Percentiles rank a stretch among this genome's conserved stretches.
phyloP scores from a whole-genome alignment of 1,284 basidiomycete genomes.

The Quambalaria eucalypti region DNA sequence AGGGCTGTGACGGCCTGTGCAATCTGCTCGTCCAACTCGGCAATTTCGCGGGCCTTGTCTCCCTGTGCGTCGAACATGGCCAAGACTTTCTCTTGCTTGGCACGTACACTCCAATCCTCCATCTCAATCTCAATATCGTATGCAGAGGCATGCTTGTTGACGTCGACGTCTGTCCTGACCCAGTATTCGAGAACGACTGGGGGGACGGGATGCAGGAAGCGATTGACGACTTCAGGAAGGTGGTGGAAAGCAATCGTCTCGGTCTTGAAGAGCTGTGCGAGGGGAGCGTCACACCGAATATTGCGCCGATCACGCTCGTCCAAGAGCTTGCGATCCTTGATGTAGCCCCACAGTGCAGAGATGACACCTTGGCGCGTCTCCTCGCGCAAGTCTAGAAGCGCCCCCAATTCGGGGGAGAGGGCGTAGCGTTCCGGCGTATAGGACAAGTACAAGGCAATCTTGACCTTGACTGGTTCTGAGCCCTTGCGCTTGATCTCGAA shows the following conservation, averaged over 20 bases:
- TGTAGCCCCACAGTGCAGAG: constrained; percentile 81
- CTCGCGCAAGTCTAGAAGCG: constrained; percentile 70
- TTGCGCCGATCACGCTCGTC: constrained; percentile 77
- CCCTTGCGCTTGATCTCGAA: constrained; percentile 79
- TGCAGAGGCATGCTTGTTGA: constrained; percentile 51
- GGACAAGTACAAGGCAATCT: constrained; percentile 71
- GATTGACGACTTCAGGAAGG: constrained; percentile 75
- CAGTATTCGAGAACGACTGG: constrained; percentile 76
- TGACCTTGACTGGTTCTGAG: constrained; percentile 65
- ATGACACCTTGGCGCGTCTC: constrained; percentile 75
- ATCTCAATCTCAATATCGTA: constrained; percentile 84
- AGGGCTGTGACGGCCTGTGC: constrained; percentile 53
- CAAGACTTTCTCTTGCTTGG: constrained; percentile 64
- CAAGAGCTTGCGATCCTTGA: constrained; percentile 75
- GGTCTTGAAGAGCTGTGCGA: constrained; percentile 34
- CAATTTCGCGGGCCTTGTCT: constrained; percentile 54
- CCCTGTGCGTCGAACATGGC: constrained; percentile 64
- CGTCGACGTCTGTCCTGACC: constrained; percentile 43
- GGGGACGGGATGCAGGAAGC: constrained; percentile 67
- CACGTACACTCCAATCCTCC: constrained; percentile 69
- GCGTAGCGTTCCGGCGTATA: constrained; percentile 81
- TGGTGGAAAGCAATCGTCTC: constrained; percentile 68
- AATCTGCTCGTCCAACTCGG: constrained; percentile 65
- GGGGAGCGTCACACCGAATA: constrained; percentile 61
- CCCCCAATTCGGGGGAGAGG: constrained; percentile 66